Evolutionary conservation across 805 yeast genomes (phyloP).

Genomic region (Myxozyma udenii): DNA sequence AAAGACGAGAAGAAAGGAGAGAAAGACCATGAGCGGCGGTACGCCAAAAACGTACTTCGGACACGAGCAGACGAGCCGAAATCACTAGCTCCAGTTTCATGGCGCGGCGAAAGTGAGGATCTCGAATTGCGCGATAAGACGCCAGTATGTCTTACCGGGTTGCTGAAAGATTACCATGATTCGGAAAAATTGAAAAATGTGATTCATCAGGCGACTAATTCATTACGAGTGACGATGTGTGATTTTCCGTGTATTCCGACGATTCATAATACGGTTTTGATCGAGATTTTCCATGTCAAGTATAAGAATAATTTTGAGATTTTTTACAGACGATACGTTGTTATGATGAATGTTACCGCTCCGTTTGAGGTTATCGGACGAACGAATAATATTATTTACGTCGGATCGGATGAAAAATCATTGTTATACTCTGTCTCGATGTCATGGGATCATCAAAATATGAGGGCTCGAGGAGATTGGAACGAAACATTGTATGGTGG

Average conservation of each 20-base stretch:
- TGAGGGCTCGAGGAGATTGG: constrained; percentile 10
- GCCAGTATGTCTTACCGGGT: constrained; percentile 6
- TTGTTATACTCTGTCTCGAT: constrained; percentile 21
- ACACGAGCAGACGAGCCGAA: neutral
- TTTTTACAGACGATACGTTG: constrained; percentile 20
- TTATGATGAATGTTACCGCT: constrained; percentile 23
- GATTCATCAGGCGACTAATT: constrained; percentile 24
- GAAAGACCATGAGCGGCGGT: neutral
- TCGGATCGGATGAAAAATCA: constrained; percentile 17
- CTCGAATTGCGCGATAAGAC: neutral
- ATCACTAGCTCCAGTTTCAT: neutral
- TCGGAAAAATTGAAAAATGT: neutral
- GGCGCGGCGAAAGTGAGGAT: neutral
- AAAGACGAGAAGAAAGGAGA: neutral
- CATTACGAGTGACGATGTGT: constrained; percentile 26
- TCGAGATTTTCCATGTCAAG: constrained; percentile 23
- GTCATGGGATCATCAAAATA: constrained; percentile 18
- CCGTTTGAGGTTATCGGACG: constrained; percentile 27
- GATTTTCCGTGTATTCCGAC: constrained; percentile 28
- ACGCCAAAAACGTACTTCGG: neutral
- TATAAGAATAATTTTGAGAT: constrained; percentile 7
- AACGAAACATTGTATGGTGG: constrained; percentile 22
- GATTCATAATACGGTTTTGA: constrained; percentile 24
- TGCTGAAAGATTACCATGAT: constrained; percentile 4
- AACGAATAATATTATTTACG: constrained; percentile 19